Evolutionary conservation across 805 yeast species (phyloP).

Genomic region (Candida jianshihensis): DNA sequence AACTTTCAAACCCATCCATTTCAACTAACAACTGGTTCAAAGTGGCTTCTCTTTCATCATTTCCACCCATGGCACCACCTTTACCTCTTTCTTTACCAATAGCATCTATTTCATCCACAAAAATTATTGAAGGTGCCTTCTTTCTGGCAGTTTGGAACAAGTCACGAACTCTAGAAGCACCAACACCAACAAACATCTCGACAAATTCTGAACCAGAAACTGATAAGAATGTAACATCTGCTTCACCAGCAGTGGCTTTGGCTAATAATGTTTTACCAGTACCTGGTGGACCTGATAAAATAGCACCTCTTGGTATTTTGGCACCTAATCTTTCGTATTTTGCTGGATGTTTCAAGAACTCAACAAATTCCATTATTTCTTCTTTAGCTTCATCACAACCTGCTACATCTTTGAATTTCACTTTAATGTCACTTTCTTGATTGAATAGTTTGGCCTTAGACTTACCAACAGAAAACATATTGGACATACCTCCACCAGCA

Average conservation of each 20-base stretch:
- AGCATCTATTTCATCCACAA: conserved; percentile 94
- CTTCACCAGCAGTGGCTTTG: conserved; percentile 95
- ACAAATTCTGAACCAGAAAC: conserved; percentile 93
- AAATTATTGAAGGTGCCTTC: conserved; percentile 84
- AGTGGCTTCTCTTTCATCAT: conserved; percentile 91
- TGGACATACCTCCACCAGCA: conserved; percentile 47
- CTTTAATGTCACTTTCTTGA: conserved; percentile 75
- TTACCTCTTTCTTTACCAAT: conserved; percentile 82
- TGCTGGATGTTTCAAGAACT: conserved; percentile 75
- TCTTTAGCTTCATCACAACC: conserved; percentile 93
- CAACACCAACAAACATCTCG: conserved; percentile 97
- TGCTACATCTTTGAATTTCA: conserved; percentile 84
- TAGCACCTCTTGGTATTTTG: conserved; percentile 92
- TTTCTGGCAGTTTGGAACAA: conserved; percentile 84
- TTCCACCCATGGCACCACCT: conserved; percentile 69
- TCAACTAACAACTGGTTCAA: conserved; percentile 88
- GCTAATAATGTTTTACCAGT: conserved; percentile 93
- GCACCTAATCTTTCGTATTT: conserved; percentile 88
- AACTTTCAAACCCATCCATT: conserved; percentile 89
- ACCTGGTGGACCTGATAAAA: conserved; percentile 93
- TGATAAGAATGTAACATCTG: conserved; percentile 86
- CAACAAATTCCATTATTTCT: conserved; percentile 93
- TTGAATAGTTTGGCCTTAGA: conserved; percentile 75
- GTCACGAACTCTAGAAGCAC: conserved; percentile 92
- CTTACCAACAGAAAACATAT: conserved; percentile 72